These are phyloP conservation scores for Torrubiella hemipterigena DNA, from an alignment of 2,329 filamentous ascomycete species.

Conservation along the genomic window DNA sequence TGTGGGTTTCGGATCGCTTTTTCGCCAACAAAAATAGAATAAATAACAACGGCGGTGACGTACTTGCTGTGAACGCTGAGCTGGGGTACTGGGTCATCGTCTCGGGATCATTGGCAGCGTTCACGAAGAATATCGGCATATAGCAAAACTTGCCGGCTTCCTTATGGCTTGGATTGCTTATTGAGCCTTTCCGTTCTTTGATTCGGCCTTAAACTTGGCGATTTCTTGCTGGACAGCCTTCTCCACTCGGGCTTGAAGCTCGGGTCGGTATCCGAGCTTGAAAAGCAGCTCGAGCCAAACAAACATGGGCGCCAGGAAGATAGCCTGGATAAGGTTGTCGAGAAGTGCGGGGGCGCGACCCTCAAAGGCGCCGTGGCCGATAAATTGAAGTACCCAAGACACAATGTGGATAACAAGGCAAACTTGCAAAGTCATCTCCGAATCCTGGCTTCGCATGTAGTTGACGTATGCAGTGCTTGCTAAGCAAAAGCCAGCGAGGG, in stretches of 20 bases:
- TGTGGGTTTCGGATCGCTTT: too few relatives aligned
- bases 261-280: slow-evolving; percentile 76
- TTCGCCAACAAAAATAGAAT: too few relatives aligned
- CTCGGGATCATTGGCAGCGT: too few relatives aligned
- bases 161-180: too few relatives aligned
- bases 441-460: slow-evolving; percentile 51
- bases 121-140: too few relatives aligned
- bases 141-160: too few relatives aligned
- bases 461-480: slow-evolving; percentile 65
- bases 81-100: too few relatives aligned
- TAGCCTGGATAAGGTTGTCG: slow-evolving; percentile 82
- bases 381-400: slow-evolving; percentile 80
- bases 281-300: slow-evolving; percentile 96
- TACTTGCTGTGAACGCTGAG: too few relatives aligned
- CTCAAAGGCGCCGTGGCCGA: slow-evolving; percentile 86
- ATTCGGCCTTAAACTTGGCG: slow-evolving; percentile 55
- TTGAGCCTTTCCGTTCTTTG: slow-evolving; percentile 41
- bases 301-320: slow-evolving; percentile 90
- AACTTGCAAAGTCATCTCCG: slow-evolving; percentile 34
- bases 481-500: slow-evolving; percentile 66
- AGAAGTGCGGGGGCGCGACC: slow-evolving; percentile 77
- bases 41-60: too few relatives aligned
- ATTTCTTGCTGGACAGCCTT: slow-evolving; percentile 66
- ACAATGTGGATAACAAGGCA: slow-evolving; percentile 59
- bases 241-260: slow-evolving; percentile 71